Evolutionary conservation across 306 rosid genomes (phyloP).

Genomic region (Lupinus albus): DNA sequence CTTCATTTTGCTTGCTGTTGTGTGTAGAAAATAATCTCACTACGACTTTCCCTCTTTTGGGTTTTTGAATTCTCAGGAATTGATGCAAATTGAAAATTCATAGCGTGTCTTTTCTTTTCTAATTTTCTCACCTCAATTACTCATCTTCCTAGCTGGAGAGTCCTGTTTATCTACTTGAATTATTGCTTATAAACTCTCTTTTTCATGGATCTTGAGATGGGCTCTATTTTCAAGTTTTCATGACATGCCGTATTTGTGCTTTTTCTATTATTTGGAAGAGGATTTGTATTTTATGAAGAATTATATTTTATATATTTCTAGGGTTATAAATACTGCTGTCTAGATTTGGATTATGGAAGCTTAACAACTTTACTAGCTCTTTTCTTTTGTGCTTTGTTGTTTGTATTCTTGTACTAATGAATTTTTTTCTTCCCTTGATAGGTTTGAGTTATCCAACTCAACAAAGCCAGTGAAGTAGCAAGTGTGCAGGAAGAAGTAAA

Average conservation of each 20-base stretch:
- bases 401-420: background rate
- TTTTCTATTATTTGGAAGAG: background rate
- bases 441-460: conserved; percentile 29
- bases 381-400: background rate
- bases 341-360: background rate
- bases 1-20: background rate
- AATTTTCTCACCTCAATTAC: background rate
- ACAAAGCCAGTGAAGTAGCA: conserved; percentile 10
- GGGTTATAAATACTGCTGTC: background rate
- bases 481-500: background rate
- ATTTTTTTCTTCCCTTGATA: background rate
- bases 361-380: background rate
- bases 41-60: background rate
- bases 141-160: background rate
- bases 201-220: background rate
- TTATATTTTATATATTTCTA: conserved; percentile 1
- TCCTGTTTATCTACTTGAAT: conserved; percentile 1
- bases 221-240: background rate
- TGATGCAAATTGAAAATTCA: conserved; percentile 6
- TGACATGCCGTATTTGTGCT: conserved; percentile 14
- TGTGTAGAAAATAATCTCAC: background rate
- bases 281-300: background rate
- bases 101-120: background rate
- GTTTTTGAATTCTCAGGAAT: conserved; percentile 1
- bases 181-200: background rate